Conservation (phyloP, 1,284 basidiomycete species). For the Ganoderma lingzhi region DNA sequence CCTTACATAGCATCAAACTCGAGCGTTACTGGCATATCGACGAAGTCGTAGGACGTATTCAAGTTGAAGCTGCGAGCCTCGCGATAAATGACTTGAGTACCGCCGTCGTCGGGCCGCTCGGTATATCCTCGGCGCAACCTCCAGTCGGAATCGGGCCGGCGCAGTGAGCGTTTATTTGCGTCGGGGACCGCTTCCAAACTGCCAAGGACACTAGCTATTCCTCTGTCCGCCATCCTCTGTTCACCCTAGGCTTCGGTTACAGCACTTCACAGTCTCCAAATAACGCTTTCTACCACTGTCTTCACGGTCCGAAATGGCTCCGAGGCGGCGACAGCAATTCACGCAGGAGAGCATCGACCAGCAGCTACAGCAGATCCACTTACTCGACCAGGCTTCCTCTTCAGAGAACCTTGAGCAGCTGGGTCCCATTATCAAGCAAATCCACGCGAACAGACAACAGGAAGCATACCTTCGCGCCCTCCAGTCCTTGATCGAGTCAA, state of each 20-base stretch:
- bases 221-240: neutral
- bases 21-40: conserved; percentile 55
- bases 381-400: conserved; percentile 84
- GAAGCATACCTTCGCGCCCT: conserved; percentile 91
- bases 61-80: neutral
- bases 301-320: conserved; percentile 59
- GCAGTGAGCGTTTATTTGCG: conserved; percentile 2
- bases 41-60: neutral
- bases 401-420: conserved; percentile 94
- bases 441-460: conserved; percentile 91
- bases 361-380: conserved; percentile 87
- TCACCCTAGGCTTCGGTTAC: neutral
- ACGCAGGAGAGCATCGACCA: conserved; percentile 84
- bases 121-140: neutral
- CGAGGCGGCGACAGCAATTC: conserved; percentile 75
- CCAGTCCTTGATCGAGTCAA: conserved; percentile 88
- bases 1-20: conserved; percentile 65
- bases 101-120: neutral
- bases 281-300: no score
- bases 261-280: neutral
- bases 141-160: neutral
- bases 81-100: neutral
- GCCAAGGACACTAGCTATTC: neutral
- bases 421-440: conserved; percentile 92
- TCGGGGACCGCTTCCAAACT: conserved; percentile 20